Base-by-base conservation (phyloP, 2,329 filamentous ascomycete genomes). In the Diaporthe citrichinensis region DNA sequence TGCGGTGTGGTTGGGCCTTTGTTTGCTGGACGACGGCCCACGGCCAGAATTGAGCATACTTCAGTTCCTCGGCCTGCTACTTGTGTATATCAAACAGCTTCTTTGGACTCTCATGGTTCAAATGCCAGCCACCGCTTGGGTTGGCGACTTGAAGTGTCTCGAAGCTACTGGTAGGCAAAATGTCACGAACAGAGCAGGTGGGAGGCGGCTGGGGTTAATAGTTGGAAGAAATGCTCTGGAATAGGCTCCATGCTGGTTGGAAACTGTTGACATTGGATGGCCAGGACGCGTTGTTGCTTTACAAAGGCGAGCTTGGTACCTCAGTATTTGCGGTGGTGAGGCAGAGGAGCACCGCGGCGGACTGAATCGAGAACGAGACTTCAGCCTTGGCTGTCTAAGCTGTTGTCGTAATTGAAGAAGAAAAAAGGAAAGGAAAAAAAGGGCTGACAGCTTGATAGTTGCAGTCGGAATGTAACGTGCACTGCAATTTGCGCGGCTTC, bases 161-260 rank as follows among this genome's bases (percentile, higher is more conserved):
- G 23, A 39, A 55, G 31, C 49, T 15, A 39, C 20, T 44, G 20
- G n/a, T 51, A 34, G 20, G 4, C n/a, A 36, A 20, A 7, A 31
- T 61, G 58, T 55, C 59, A 65, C 34, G 34, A 73, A 39, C 12
- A 46, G 6, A 57, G 20, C 28, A 20, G 46, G n/a, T 41, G 20
- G 23, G 17, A 65, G 34, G 34, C 46, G 17, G 25, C 9, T 55
- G 58, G 58, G 20, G 51, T 44, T 46, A 55, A 15, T 46, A 28
- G n/a, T 31, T 51, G 49, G 71, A 44, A 55, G 28, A 20, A 46
- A 12, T 9, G 17, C 25, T 55, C 58, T 73, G 71, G 34, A 65
- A 44, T 44, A 65, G 49, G 58, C 46, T 75, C 36, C 20, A 67
- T 36, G 34, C 49, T 46, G 59, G 71, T 68, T 71, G 69, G 62